Evolutionary conservation across 108 stramenopile species (phyloP), one percentile per base, ranked within the genome.

Genomic region (Nitzschia sp.): DNA sequence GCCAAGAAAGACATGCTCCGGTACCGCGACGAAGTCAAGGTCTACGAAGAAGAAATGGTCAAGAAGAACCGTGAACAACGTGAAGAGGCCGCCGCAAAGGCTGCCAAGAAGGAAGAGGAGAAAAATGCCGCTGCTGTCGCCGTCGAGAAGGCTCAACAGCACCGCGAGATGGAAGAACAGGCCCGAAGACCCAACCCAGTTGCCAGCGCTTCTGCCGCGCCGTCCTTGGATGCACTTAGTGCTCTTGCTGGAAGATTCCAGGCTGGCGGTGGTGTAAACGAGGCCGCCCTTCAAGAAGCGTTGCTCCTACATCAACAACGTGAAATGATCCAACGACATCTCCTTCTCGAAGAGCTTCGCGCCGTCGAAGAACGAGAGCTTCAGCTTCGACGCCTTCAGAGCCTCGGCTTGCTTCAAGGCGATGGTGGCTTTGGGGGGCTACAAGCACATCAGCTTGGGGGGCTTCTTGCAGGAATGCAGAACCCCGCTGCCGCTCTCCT

Each of bases 11-110:
- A 68, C 47, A 55, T 57, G 46, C 54, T 57, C 2, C 19, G 67
- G 54, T 68, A 68, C 33, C 27, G 55, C 15, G 55, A 68, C 26
- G 54, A 68, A 36, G 56, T 68, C n/a, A 45, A 55, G 51, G n/a
- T 26, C 55, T 68, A 68, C 26, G 67, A 68, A 32, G 67, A 55
- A 46, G 56, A 35, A 29, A 55, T 57, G 55, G 67, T 57, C n/a
- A 57, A 57, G 67, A 68, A 68, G 55, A 57, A 27, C 36, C 54
- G 55, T 4, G 54, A 49, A 18, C 21, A 65, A 35, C 47, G 64
- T 1, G 64, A 65, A 65, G 47, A 29, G 29, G 64, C 64, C 29
- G 64, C 61, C 23, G 42, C 61, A 1, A 34, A 62, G 27, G 61
- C 36, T 45, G 24, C 32, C 61, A 46, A 46, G 42, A 21, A 62